Evolutionary conservation across 2,329 filamentous ascomycete species (phyloP), one percentile per base, ranked within the genome.

Genomic region (Gyromitra esculenta): DNA sequence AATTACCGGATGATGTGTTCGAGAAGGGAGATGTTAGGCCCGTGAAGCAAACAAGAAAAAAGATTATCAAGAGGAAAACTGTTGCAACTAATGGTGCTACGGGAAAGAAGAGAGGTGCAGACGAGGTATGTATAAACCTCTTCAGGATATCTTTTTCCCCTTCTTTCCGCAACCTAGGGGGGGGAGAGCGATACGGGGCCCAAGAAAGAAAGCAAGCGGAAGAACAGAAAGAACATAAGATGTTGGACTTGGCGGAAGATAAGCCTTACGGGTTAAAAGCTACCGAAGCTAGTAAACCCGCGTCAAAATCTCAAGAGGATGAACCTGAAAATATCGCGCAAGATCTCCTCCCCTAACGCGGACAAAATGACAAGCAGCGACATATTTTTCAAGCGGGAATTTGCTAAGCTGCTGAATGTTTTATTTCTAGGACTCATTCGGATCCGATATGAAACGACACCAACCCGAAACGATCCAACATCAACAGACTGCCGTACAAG

Each of bases 1-100:
- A 94, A 82, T 87, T 99, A 35, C 96, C 96, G 37, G 90, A 93
- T 76, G 95, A 99, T 83, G 90, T 98, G 1, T 99, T 99, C 82
- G 88, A 90, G 62, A 85, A 90, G 31, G 92, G 92, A 81, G 96
- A 99, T 84, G 85, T 86, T 64, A 91, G 89, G 81, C 92, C 92
- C 4, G 82, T 83, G 13, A 88, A 86, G 75, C 86, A 87, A 15
- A 85, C 86, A 68, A 88, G 87, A 81, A 89, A 85, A 84, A 90
- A 88, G 83, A 86, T 79, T 39, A 73, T 79, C 59, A 79, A 79
- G 72, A 79, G 71, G 45, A 79, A 79, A 63, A 64, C 60, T 56
- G 43, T 43, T 62, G 62, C 64, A 13, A 72, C 54, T 66, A 76
- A 73, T 37, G 45, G 68, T 65, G 45, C 60, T 39, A 67, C 45